Evolutionary conservation across 2,329 filamentous ascomycete genomes (phyloP).

Genomic region (Polytolypa hystricis): DNA sequence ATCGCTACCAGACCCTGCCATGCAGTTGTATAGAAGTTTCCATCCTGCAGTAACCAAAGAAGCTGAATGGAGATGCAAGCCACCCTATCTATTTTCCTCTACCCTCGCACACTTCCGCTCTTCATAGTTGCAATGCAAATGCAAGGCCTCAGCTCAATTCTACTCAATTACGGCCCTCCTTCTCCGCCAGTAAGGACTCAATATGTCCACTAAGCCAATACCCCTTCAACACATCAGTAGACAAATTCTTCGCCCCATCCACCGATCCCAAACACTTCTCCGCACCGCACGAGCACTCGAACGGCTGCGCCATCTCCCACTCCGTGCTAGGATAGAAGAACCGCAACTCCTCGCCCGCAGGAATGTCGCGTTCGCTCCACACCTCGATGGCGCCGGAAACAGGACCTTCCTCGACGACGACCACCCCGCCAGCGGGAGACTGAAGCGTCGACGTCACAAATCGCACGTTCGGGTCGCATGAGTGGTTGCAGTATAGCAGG

Average conservation of each 20-base stretch:
- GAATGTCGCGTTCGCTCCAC: slow-evolving; percentile 12
- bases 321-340: slow-evolving; percentile 71
- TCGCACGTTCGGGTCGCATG: slow-evolving; percentile 54
- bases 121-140: too few relatives aligned
- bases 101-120: too few relatives aligned
- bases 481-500: slow-evolving; percentile 57
- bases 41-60: too few relatives aligned
- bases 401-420: too few relatives aligned
- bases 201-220: slow-evolving; percentile 55
- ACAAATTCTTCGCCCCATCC: slow-evolving; percentile 52
- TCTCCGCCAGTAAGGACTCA: slow-evolving; percentile 8
- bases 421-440: slow-evolving; percentile 41
- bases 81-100: too few relatives aligned
- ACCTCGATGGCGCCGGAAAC: slow-evolving; percentile 12
- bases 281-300: slow-evolving; percentile 52
- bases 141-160: too few relatives aligned
- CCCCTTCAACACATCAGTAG: slow-evolving; percentile 40
- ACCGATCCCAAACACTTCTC: slow-evolving; percentile 50
- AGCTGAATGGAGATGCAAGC: too few relatives aligned
- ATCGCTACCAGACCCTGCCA: too few relatives aligned
- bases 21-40: too few relatives aligned
- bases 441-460: slow-evolving; percentile 42
- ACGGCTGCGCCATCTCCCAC: slow-evolving; percentile 63
- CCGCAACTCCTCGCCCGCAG: slow-evolving; percentile 30
- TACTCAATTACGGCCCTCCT: slow-evolving; percentile 7